Base-by-base conservation (phyloP, 768 basidiomycete species). In the Boletus tomentosulus region DNA sequence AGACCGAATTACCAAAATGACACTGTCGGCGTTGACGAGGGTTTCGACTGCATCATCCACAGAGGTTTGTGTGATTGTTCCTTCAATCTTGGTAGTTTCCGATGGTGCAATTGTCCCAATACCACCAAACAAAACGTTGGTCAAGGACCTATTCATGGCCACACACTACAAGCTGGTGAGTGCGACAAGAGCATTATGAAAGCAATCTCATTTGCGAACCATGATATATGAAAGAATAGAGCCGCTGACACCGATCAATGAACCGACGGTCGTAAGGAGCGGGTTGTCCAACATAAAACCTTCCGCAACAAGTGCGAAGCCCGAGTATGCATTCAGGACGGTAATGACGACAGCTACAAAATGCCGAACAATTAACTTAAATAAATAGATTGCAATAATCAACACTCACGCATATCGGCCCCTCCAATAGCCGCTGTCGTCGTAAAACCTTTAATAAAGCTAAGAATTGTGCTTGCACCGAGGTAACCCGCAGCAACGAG, bases 151-250 rank as follows among this genome's bases (percentile, higher is more conserved):
- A 71, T 94, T 94, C 92, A 94, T 94, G 15, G 92, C 91, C 53
- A 92, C 85, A 64, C 92, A 94, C 92, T 93, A 48, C 39, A 48
- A 39, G 25, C 19, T 41, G 13, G 30, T 57, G 34, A 58, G 55
- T 48, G 42, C 25, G 51, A 50, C 56, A 55, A 22, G 25, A n/a
- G 5, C 15, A 13, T 15, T 13, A 24, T 6, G 9, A n/a, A 44
- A n/a, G 34, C 19, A 35, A 28, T 10, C 41, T 28, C 16, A 47
- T 51, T 34, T 27, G 55, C 80, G 58, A 61, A 90, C 92, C 92
- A 93, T 94, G 66, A 94, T 92, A 62, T 94, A 93, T 11, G 89
- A 92, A 46, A 94, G 78, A 64, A 94, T 94, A 13, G 89, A 91
- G 46, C 92, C 92, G 69, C 87, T 89, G 65, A 93, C 92, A 37